phyloP scores from a whole-genome alignment of 805 yeast species.

The Metschnikowia vanudenii region DNA sequence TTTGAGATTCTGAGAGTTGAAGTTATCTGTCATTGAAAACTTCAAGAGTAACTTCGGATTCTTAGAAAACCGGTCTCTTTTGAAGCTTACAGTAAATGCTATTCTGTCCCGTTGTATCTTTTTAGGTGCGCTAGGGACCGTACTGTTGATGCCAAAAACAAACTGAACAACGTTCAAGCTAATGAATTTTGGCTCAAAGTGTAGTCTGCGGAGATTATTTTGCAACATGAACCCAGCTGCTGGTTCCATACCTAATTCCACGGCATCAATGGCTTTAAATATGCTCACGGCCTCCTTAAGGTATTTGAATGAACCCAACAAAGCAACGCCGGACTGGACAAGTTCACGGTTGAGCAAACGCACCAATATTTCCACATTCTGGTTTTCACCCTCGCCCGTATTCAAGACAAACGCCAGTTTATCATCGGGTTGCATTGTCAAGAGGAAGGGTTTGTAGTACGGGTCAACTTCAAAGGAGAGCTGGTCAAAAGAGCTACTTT shows the following conservation, averaged over 20 bases:
- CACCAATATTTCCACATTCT: slow-evolving; percentile 21
- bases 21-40: slow-evolving; percentile 37
- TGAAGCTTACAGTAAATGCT: slow-evolving; percentile 27
- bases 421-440: slow-evolving; percentile 17
- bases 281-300: slow-evolving; percentile 33
- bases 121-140: slow-evolving; percentile 26
- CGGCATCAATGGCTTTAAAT: slow-evolving; percentile 23
- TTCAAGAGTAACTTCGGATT: slow-evolving; percentile 22
- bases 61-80: slow-evolving; percentile 31
- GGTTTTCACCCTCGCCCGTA: slow-evolving; percentile 12
- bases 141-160: slow-evolving; percentile 30
- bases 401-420: slow-evolving; percentile 6
- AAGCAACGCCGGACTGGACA: slow-evolving; percentile 13
- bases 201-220: slow-evolving; percentile 33
- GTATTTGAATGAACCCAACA: slow-evolving; percentile 35
- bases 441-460: slow-evolving; percentile 15
- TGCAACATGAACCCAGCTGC: slow-evolving; percentile 18
- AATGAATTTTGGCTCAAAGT: slow-evolving; percentile 32
- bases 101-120: slow-evolving; percentile 37
- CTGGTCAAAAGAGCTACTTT: slow-evolving; percentile 27
- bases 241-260: slow-evolving; percentile 12
- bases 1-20: slow-evolving; percentile 36
- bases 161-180: slow-evolving; percentile 33
- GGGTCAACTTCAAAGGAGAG: slow-evolving; percentile 32
- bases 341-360: slow-evolving; percentile 26